phyloP scores from a whole-genome alignment of 192 early-diverging fungal species.

The Mortierella alpina region DNA sequence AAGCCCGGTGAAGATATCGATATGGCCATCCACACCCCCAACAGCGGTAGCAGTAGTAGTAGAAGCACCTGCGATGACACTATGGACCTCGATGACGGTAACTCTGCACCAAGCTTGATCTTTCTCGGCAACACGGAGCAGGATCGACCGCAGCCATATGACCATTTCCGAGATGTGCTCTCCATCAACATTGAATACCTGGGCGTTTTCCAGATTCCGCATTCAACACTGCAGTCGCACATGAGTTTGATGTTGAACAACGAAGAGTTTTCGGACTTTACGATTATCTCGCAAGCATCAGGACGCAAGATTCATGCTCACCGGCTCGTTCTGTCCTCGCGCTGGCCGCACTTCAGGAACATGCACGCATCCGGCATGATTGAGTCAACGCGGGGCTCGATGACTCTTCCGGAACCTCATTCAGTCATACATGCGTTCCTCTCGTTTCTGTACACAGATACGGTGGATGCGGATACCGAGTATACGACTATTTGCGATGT shows the following conservation, averaged over 20 bases:
- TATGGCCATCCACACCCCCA: not conserved
- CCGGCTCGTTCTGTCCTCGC: conserved; percentile 62
- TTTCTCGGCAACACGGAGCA: conserved; percentile 67
- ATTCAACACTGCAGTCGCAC: conserved; percentile 51
- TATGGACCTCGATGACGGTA: conserved; percentile 32
- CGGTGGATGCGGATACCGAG: conserved; percentile 51
- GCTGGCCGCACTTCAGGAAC: conserved; percentile 72
- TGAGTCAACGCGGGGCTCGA: conserved; percentile 56
- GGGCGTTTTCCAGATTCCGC: conserved; percentile 65
- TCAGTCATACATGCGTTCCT: conserved; percentile 62
- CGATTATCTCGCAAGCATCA: conserved; percentile 52
- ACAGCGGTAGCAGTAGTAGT: not conserved
- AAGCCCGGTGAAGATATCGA: conserved; percentile 2
- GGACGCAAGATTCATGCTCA: conserved; percentile 64
- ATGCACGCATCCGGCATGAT: conserved; percentile 63
- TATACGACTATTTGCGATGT: conserved; percentile 61
- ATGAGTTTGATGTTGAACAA: conserved; percentile 61
- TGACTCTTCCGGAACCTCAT: conserved; percentile 66
- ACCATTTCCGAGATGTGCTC: conserved; percentile 67
- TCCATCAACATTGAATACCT: conserved; percentile 64
- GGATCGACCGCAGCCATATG: conserved; percentile 63
- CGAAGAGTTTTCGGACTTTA: conserved; percentile 69
- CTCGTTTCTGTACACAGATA: conserved; percentile 69
- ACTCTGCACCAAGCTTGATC: conserved; percentile 53
- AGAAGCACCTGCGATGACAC: not conserved